Evolutionary conservation across 1,284 basidiomycete species (phyloP).

Genomic region (Tremellales sp.): DNA sequence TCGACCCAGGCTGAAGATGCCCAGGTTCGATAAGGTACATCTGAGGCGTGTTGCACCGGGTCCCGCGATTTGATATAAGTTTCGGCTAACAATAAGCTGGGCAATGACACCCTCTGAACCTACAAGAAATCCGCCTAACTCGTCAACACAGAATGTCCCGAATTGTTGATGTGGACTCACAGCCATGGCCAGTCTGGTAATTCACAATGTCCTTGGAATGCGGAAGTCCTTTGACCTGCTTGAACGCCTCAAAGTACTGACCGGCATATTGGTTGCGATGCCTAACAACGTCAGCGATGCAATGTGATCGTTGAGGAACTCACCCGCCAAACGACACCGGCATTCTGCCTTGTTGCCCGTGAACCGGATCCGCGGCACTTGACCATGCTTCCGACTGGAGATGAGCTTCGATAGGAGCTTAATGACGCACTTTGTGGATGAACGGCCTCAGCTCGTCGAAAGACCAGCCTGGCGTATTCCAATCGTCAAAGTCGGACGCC

Average conservation of each 20-base stretch:
- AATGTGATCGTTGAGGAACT: background rate
- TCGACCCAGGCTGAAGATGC: too few relatives aligned
- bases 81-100: too few relatives aligned
- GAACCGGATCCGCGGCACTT: constrained; percentile 1
- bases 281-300: too few relatives aligned
- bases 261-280: too few relatives aligned
- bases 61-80: too few relatives aligned
- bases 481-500: constrained; percentile 19
- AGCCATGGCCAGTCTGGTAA: constrained; percentile 10
- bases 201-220: constrained; percentile 6
- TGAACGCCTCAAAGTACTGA: constrained; percentile 3
- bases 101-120: too few relatives aligned
- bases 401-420: too few relatives aligned
- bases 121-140: too few relatives aligned
- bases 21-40: too few relatives aligned
- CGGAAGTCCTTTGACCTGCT: constrained; percentile 3
- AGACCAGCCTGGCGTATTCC: constrained; percentile 18
- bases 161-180: constrained; percentile 7
- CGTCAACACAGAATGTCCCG: too few relatives aligned
- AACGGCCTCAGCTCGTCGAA: constrained; percentile 13
- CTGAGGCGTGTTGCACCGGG: too few relatives aligned
- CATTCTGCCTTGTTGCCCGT: constrained; percentile 1
- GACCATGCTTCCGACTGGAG: too few relatives aligned
- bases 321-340: constrained; percentile 5
- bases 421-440: constrained; percentile 14